Base-by-base conservation (phyloP, 805 yeast species). In the Yarrowia keelungensis region DNA sequence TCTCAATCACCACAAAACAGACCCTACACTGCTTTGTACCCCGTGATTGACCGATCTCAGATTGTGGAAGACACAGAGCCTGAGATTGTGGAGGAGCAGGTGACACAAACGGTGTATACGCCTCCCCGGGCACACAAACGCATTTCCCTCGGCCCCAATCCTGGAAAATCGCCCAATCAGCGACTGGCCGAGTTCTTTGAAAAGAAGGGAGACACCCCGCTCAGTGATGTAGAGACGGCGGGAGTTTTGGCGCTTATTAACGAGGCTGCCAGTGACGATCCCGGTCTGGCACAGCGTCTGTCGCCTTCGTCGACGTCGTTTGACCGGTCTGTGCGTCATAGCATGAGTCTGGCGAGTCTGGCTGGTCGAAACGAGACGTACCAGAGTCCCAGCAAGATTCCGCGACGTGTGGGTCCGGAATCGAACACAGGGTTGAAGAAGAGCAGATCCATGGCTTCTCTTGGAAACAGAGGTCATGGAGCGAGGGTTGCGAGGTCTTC, bases 221-320 rank as follows among this genome's bases (percentile, higher is more conserved):
- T 91, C 69, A 81, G 87, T 12, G 90, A 87, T 32, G 81, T 90
- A 50, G 97, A 91, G 75, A 83, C 87, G 73, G 93, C 89, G 76
- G 96, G 95, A 14, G 94, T 1, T 5, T 19, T 65, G 50, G 36
- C 68, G 11, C 35, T 65, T 8, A 65, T 65, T 35, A 32, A 16
- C 22, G 50, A 65, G 61, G 68, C 61, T 11, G 50, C 67, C 46
- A 43, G n/a, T 14, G 56, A 62, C 32, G 47, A 62, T 15, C 67
- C 67, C 16, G 35, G 11, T 1, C 54, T 62, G 8, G 56, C 56
- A 9, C 26, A 47, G 3, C 41, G 26, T 7, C 47, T 59, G 43
- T 59, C 65, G 7, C 65, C 65, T 1, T 36, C 35, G 14, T 26
- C 35, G 15, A 26, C 32, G 7, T 26, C 32, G 32, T 26, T 26